Conservation (phyloP, 2,329 filamentous ascomycete genomes). For the Aspergillus novoparasiticus region DNA sequence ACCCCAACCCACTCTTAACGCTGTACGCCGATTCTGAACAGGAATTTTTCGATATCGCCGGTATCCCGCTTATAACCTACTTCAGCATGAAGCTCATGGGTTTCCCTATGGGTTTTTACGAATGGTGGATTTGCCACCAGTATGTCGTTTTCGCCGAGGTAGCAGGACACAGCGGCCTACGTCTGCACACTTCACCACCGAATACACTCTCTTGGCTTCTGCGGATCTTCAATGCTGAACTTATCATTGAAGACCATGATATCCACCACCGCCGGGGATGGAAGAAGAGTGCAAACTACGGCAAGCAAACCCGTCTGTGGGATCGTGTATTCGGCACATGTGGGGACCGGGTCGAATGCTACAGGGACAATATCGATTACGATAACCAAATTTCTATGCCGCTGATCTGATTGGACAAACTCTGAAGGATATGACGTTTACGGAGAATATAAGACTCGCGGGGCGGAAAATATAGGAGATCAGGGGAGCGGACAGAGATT, state of each 20-base stretch:
- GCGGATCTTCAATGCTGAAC: conserved; percentile 35
- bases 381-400: conserved; percentile 29
- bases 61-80: conserved; percentile 46
- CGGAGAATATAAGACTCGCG: neutral
- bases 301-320: conserved; percentile 45
- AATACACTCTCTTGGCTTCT: conserved; percentile 40
- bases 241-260: conserved; percentile 49
- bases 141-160: conserved; percentile 45
- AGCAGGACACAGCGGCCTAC: conserved; percentile 27
- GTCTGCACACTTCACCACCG: conserved; percentile 39
- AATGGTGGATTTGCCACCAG: conserved; percentile 51
- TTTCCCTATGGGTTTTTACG: conserved; percentile 50
- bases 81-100: conserved; percentile 39
- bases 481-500: neutral
- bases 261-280: conserved; percentile 44
- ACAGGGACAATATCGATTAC: conserved; percentile 35
- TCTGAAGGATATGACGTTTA: neutral
- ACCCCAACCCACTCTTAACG: conserved; percentile 47
- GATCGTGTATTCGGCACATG: conserved; percentile 41
- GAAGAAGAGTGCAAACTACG: conserved; percentile 43
- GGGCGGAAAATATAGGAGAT: neutral
- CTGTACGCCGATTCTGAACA: conserved; percentile 49
- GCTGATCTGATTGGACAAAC: conserved; percentile 22
- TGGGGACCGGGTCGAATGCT: conserved; percentile 39
- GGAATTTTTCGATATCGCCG: conserved; percentile 47